Percentiles rank a stretch among this genome's conserved stretches.
Conservation (phyloP, 1,284 basidiomycete species). For the Volvariella surrecta region DNA sequence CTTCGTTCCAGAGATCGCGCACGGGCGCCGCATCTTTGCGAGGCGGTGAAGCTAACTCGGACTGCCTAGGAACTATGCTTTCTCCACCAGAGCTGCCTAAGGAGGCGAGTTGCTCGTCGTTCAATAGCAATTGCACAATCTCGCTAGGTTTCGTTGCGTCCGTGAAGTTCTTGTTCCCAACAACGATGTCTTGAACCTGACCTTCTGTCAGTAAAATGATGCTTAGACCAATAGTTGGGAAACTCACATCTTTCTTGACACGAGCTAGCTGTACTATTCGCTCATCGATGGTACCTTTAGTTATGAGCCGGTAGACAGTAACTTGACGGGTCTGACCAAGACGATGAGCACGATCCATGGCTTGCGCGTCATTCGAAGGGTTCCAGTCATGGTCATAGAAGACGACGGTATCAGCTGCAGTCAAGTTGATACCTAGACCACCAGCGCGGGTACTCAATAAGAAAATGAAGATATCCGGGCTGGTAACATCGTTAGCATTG, state of each 20-base stretch:
- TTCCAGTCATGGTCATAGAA: slow-evolving; percentile 99
- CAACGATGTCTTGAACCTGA: slow-evolving; percentile 98
- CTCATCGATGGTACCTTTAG: slow-evolving; percentile 96
- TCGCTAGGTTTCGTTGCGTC: slow-evolving; percentile 94
- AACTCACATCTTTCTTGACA: slow-evolving; percentile 88
- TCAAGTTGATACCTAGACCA: slow-evolving; percentile 97
- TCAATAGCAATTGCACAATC: slow-evolving; percentile 92
- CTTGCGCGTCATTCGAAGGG: slow-evolving; percentile 97
- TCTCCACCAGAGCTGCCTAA: slow-evolving; percentile 34
- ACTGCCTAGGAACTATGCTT: slow-evolving; percentile 8
- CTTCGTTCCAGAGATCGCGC: slow-evolving; percentile 74
- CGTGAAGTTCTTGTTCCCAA: slow-evolving; percentile 92
- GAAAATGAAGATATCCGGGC: slow-evolving; percentile 94
- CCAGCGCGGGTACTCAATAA: slow-evolving; percentile 95
- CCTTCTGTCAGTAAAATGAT: too few species aligned
- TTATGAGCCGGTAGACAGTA: slow-evolving; percentile 96
- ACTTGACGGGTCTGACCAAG: slow-evolving; percentile 98
- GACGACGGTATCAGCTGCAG: slow-evolving; percentile 95
- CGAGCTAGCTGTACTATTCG: slow-evolving; percentile 93
- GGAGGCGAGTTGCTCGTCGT: slow-evolving; percentile 83
- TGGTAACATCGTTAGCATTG: slow-evolving; percentile 21
- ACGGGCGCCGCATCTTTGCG: slow-evolving; percentile 31
- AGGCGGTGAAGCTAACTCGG: slow-evolving; percentile 21
- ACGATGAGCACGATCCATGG: slow-evolving; percentile 99
- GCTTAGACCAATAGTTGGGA: background rate